phyloP scores from a whole-genome alignment of 2,329 filamentous ascomycete species.

The Ascochyta fabae region DNA sequence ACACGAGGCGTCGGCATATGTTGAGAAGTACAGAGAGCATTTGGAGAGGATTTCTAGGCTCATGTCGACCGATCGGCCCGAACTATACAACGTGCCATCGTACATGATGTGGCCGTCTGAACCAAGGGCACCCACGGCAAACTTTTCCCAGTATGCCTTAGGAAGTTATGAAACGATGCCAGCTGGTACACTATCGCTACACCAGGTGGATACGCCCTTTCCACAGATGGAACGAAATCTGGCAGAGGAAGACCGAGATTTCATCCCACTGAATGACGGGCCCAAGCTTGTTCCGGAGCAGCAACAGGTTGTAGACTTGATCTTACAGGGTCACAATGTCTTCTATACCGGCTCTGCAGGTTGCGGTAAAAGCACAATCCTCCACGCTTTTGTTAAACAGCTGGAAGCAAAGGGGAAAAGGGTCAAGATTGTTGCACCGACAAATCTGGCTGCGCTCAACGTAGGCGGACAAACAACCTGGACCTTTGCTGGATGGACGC shows the following conservation, averaged over 20 bases:
- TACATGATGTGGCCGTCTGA: background rate
- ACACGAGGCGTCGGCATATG: conserved; percentile 79
- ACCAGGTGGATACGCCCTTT: background rate
- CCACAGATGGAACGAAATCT: background rate
- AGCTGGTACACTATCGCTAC: background rate
- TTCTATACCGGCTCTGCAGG: conserved; percentile 71
- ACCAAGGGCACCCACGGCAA: background rate
- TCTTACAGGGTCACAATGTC: conserved; percentile 61
- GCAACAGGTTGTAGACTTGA: conserved; percentile 57
- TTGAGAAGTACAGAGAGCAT: conserved; percentile 48
- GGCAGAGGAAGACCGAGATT: background rate
- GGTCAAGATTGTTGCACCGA: conserved; percentile 65
- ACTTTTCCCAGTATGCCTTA: background rate
- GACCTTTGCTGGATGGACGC: conserved; percentile 64
- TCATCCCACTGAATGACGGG: background rate
- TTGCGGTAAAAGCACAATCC: conserved; percentile 64
- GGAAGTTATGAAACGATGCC: background rate
- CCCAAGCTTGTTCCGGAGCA: conserved; percentile 57
- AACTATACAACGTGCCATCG: too few relatives aligned
- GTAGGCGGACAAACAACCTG: conserved; percentile 64
- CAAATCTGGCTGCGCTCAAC: conserved; percentile 64
- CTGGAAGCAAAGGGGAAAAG: conserved; percentile 44
- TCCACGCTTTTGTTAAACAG: conserved; percentile 56
- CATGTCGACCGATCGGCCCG: too few relatives aligned
- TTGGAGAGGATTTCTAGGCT: background rate